Base-by-base conservation (phyloP, 129 eudicot genomes). In the Chrysanthemum lavandulifolium region DNA sequence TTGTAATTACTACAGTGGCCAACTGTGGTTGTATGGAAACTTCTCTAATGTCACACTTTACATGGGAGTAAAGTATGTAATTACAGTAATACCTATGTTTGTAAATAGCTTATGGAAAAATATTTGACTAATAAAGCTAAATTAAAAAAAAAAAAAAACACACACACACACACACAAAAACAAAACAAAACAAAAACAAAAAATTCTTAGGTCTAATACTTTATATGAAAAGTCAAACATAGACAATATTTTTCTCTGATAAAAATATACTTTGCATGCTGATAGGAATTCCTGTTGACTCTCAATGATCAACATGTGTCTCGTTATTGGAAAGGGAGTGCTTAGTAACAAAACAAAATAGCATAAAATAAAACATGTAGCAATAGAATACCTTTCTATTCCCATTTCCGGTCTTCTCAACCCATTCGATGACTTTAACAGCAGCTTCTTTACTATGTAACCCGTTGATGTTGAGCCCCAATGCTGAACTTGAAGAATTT, bases 391-490 rank as follows among this genome's bases (percentile, higher is more conserved):
- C 98, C 98, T 94, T 94, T 78, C 72, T 90, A 73, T 84, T 87
- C 63, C 98, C 98, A 48, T 86, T 82, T 82, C 84, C 83, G 43
- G 87, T 87, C 79, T 81, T 78, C 85, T 94, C 97, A 15, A 89
- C 82, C 97, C 97, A 94, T 31, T 84, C 87, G 71, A 88, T 84
- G 61, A 90, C 96, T 84, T 79, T 80, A 53, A 73, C 71, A 72
- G 82, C 89, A 71, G 97, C 97, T 76, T 80, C 89, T 86, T 84
- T 90, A 84, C 82, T 87, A 64, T 65, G 79, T 62, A 94, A 79
- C 18, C 96, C 98, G 82, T 90, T 86, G 69, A 94, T 90, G 68
- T 83, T 82, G 40, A 90, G 91, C 45, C 97, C 97, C 11, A 96
- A 68, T 71, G 66, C 45, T 68, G 84, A 68, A 86, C 86, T 82